Percentiles rank a stretch among this genome's conserved stretches.
phyloP scores from a whole-genome alignment of 2,329 filamentous ascomycete species.

The Ascochyta koolunga region DNA sequence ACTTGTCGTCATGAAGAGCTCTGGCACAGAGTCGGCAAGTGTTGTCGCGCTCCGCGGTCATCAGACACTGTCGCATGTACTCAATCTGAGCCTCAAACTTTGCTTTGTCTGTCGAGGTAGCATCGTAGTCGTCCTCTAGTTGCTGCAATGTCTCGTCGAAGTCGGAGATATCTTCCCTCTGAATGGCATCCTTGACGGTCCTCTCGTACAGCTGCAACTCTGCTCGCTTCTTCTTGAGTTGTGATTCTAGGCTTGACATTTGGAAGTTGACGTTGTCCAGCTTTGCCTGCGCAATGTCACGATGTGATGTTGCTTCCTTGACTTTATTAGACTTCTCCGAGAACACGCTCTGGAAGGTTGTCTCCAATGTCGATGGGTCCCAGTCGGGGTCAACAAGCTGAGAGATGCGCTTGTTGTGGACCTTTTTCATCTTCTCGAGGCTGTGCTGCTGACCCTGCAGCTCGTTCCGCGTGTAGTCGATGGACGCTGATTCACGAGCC shows the following conservation, averaged over 20 bases:
- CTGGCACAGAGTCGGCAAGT: slow-evolving; percentile 79
- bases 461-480: slow-evolving; percentile 84
- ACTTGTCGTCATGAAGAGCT: slow-evolving; percentile 63
- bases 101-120: slow-evolving; percentile 67
- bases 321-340: slow-evolving; percentile 64
- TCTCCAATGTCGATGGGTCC: slow-evolving; percentile 72
- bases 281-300: slow-evolving; percentile 74
- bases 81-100: slow-evolving; percentile 72
- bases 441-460: slow-evolving; percentile 74
- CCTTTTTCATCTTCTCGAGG: slow-evolving; percentile 76
- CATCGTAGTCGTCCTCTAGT: slow-evolving; percentile 58
- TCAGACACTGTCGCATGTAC: slow-evolving; percentile 73
- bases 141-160: slow-evolving; percentile 61
- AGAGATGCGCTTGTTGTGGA: slow-evolving; percentile 74
- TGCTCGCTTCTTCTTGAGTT: slow-evolving; percentile 66
- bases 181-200: slow-evolving; percentile 62
- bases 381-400: slow-evolving; percentile 69
- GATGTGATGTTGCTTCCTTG: slow-evolving; percentile 69
- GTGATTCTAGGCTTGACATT: slow-evolving; percentile 69
- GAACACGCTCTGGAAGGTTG: slow-evolving; percentile 69
- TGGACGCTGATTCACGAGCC: slow-evolving; percentile 80
- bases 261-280: slow-evolving; percentile 78
- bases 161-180: slow-evolving; percentile 46
- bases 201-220: slow-evolving; percentile 68
- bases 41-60: slow-evolving; percentile 69